Base-by-base conservation (phyloP, 192 early-diverging fungal species). In the Paraglomus brasilianum region DNA sequence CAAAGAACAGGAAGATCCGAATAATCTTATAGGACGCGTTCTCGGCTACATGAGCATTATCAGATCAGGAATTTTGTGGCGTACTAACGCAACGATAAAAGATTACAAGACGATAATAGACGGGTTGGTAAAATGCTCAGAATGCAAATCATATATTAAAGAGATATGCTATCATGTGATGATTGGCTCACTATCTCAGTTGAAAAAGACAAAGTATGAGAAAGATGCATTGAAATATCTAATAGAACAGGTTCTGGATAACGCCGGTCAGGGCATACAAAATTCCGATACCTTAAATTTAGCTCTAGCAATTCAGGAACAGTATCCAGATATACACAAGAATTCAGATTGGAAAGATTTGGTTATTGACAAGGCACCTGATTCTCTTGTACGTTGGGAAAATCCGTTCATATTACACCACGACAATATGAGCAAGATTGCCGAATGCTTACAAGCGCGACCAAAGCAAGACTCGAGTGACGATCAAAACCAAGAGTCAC, bases 21-120 rank as follows among this genome's bases (percentile, higher is more conserved):
- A 97, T 72, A 88, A 91, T 75, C 80, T 88, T 65, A 95, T 97
- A 75, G 95, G 93, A 48, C 87, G 94, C 53, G 82, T 98, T 64
- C 96, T 99, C 83, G 93, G 95, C 10, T 74, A 88, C 58, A 86
- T 91, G 82, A 87, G 90, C 36, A 85, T 98, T 36, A 83, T 92
- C 36, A 83, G 89, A 58, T 88, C 95, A 15, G 91, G 91, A 9
- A 83, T 94, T 49, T 57, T 96, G 1, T 68, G 76, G 19, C 81
- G 90, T n/a, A 47, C 79, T 4, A 71, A 72, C 0, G 92, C 93
- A 36, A 87, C 86, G 1, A 36, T 77, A 14, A 85, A 90, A 22
- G 94, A 97, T 66, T 77, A 92, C 17, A 43, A 82, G n/a, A 82
- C 85, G 45, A 85, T 97, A 2, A 79, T 89, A 22, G 81, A 87